Evolutionary conservation across 768 basidiomycete species (phyloP), one percentile per base, ranked within the genome.

Genomic region (Steccherinum ochraceum): DNA sequence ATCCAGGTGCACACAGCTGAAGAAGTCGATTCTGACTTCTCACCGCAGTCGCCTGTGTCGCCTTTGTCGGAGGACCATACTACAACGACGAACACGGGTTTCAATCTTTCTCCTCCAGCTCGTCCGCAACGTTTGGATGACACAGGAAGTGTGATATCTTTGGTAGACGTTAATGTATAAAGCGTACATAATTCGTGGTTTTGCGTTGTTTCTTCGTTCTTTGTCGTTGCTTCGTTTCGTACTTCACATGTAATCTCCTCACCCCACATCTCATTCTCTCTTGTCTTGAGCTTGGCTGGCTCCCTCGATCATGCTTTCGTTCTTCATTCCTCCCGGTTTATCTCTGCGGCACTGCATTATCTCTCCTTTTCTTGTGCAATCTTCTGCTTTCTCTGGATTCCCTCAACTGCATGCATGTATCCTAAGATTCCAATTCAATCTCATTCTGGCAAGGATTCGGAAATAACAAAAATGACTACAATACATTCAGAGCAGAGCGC

Each of bases 141-240:
- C 16, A 35, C 30, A 16, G 30, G 30, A 7, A 35, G 24, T 51
- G 51, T 50, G 39, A 42, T 56, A 25, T 56, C 45, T 41, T 51
- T 53, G 55, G 46, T 56, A 56, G 55, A 56, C 47, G 49, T 51
- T 49, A 46, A 45, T 35, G 30, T 35, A 35, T 35, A 35, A 35
- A 35, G 7, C 30, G 30, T 16, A 35, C 30, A 35, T 35, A 35
- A 35, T 35, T 35, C 30, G 7, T 35, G 7, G 7, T 35, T 16
- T 35, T 16, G 30, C 30, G 30, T 35, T 35, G 7, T 7, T 16
- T 7, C 30, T 7, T 16, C 7, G 7, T 35, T 16, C 30, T 35
- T 7, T 35, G 7, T 35, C 7, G 7, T 35, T 16, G 16, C 30
- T 35, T 35, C 30, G 30, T 35, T 35, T 35, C 30, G 30, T 35